Evolutionary conservation across 106 monocot genomes (phyloP), one percentile per base, ranked within the genome.

Genomic region (Triglochin maritima): DNA sequence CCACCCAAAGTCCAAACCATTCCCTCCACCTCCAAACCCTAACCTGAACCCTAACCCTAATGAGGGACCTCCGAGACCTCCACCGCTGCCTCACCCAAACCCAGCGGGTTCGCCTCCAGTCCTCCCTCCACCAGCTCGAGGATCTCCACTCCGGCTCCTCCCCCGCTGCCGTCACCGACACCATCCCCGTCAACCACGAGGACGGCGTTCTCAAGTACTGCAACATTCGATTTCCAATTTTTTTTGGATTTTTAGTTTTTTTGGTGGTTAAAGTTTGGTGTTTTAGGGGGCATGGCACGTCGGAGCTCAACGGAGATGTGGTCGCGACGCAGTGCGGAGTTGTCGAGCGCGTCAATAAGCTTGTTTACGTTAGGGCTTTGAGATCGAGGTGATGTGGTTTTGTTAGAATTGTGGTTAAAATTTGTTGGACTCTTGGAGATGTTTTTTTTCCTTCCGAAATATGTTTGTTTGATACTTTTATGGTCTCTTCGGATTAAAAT

Each of bases 281-380:
- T 72, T 53, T 66, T 76, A 96, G 95, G 77, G 95, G 95, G 3
- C 95, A 96, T 72, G 95, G 95, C 47, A 96, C 95, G 0, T 66
- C 76, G 10, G 90, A 96, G 42, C 63, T 73, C 8, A 76, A 88
- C 44, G 95, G 81, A 0, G 62, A 90, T 60, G 78, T 96, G 44
- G 90, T 96, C 66, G 95, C 95, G 6, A 88, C 95, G 9, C 15
- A 86, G 46, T 96, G 90, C 64, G 95, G 95, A 56, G 83, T 96
- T 53, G 85, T 96, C 29, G 95, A 96, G 76, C 85, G 90, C 55
- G 90, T 96, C 10, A 90, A 96, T 73, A 96, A 96, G 72, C 85
- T 96, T 17, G 90, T 96, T 47, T 96, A 88, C 63, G 95, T 96
- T 8, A 81, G 87, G 14, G 11, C 90, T 60, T 64, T 81, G 44